These are phyloP conservation scores for Pestalotiopsis sp. DNA, from an alignment of 2,329 filamentous ascomycete species.

Conservation along the genomic window DNA sequence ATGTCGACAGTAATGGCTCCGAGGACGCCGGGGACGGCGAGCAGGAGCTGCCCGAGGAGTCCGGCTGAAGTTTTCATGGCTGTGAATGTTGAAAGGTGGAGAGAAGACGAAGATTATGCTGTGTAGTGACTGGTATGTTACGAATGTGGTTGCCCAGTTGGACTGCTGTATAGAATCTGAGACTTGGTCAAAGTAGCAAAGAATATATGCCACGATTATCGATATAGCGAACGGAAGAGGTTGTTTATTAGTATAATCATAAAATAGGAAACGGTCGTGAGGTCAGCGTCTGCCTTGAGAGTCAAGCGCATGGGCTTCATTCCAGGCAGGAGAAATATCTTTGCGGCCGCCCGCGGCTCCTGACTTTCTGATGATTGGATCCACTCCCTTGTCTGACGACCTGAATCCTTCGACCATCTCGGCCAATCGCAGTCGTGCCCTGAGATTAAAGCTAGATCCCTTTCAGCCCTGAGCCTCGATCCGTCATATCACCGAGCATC, in stretches of 20 bases:
- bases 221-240: too few species aligned
- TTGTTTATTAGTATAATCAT: too few species aligned
- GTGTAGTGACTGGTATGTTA: neutral
- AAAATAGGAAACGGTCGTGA: too few species aligned
- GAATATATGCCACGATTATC: too few species aligned
- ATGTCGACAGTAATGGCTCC: constrained; percentile 8
- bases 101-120: neutral
- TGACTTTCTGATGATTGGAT: neutral
- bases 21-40: neutral
- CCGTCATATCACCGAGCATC: neutral
- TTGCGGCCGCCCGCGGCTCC: neutral
- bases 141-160: neutral
- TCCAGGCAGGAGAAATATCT: too few species aligned
- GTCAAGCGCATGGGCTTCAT: too few species aligned
- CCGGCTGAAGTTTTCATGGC: neutral
- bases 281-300: too few species aligned
- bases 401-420: neutral
- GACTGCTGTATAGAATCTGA: too few species aligned
- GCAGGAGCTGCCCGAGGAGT: neutral
- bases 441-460: neutral
- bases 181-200: too few species aligned
- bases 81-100: neutral
- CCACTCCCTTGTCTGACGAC: neutral
- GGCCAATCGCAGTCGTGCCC: neutral
- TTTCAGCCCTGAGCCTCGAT: neutral